Conservation (phyloP, 75 land plant species). For the Picea glauca region DNA sequence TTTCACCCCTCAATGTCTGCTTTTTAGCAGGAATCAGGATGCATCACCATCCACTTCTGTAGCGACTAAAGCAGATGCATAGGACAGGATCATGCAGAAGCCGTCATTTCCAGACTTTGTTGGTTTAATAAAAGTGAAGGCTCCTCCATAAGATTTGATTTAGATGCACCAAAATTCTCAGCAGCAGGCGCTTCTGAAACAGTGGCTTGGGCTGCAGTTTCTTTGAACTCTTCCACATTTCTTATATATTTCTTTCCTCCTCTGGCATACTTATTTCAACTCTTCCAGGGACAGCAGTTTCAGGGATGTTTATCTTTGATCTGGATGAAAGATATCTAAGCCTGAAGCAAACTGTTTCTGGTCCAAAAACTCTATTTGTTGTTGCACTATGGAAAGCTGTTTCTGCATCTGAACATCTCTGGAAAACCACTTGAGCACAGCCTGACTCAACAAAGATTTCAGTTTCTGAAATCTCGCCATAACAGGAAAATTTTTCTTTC, state of each 20-base stretch:
- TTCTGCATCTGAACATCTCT: constrained; percentile 57
- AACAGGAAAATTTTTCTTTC: constrained; percentile 41
- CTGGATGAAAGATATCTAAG: constrained; percentile 38
- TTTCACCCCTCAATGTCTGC: not conserved
- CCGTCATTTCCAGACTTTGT: not conserved
- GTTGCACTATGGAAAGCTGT: constrained; percentile 51
- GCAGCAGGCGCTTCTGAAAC: not conserved
- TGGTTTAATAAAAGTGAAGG: not conserved
- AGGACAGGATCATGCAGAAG: not conserved
- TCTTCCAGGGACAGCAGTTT: not conserved
- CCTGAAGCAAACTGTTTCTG: constrained; percentile 40
- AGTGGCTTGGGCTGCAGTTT: not conserved
- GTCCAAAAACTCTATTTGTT: constrained; percentile 52
- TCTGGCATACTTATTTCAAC: not conserved
- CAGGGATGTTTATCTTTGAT: not conserved
- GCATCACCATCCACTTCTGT: not conserved
- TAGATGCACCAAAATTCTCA: constrained; percentile 1
- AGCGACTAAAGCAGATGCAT: not conserved
- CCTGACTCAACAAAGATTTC: constrained; percentile 24
- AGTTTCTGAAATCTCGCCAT: constrained; percentile 49
- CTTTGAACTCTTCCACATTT: not conserved
- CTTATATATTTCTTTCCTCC: constrained; percentile 6
- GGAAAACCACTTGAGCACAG: constrained; percentile 55
- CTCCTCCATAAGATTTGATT: not conserved
- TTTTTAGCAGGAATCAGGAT: not conserved